phyloP scores from a whole-genome alignment of 1,139 yeast species.

The Meyerozyma athensensis region DNA sequence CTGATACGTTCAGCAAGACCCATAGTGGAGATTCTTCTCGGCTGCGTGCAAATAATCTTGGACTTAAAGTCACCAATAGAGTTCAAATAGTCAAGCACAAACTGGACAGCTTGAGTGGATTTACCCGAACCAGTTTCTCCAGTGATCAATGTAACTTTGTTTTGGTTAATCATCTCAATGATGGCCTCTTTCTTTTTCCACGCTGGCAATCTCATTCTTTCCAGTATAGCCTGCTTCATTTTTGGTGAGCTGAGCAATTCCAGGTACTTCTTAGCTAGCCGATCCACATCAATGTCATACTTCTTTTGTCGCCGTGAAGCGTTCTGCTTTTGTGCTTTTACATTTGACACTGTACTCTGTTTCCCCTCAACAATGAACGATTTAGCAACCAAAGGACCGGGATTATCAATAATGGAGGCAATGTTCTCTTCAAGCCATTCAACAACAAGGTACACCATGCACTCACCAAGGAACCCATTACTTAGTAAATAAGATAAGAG shows the following conservation, averaged over 20 bases:
- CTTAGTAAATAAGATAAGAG: conserved; percentile 36
- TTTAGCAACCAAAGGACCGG: conserved; percentile 55
- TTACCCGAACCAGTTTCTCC: conserved; percentile 99
- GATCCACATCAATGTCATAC: not conserved
- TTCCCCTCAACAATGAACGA: not conserved
- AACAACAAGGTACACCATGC: conserved; percentile 57
- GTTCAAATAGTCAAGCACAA: conserved; percentile 63
- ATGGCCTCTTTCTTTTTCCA: conserved; percentile 64
- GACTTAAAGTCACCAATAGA: conserved; percentile 42
- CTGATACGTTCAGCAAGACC: conserved; percentile 93
- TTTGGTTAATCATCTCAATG: conserved; percentile 48
- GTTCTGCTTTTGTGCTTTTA: not conserved
- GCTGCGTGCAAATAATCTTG: conserved; percentile 85
- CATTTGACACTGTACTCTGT: not conserved
- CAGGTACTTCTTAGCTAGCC: not conserved
- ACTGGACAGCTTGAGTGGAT: conserved; percentile 90
- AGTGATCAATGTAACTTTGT: conserved; percentile 72
- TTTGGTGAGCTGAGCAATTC: conserved; percentile 10
- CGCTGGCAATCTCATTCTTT: conserved; percentile 68
- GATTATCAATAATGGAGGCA: conserved; percentile 54
- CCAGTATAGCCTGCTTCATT: conserved; percentile 29
- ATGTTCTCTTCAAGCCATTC: conserved; percentile 76
- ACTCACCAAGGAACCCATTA: conserved; percentile 56
- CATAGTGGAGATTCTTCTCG: conserved; percentile 91
- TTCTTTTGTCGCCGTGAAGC: not conserved